Conservation (phyloP, 192 early-diverging fungal genomes). For the Phycomyces nitens region DNA sequence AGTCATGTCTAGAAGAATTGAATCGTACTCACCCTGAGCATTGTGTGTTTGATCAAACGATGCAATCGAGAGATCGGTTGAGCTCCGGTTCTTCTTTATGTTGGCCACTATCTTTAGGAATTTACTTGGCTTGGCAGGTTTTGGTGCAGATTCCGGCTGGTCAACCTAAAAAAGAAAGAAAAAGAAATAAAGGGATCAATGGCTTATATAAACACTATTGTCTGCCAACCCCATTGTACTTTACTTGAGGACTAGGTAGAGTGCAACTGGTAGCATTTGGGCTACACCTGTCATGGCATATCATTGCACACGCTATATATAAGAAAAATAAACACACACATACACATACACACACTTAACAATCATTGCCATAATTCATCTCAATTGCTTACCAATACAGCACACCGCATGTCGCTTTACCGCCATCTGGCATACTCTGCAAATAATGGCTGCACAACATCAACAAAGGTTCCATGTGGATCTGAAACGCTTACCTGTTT, state of each 20-base stretch:
- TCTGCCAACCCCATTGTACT: too few species aligned
- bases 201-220: not conserved
- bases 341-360: too few species aligned
- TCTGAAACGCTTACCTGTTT: conserved; percentile 7
- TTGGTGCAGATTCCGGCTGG: not conserved
- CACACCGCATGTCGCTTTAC: conserved; percentile 10
- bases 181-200: not conserved
- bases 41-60: not conserved
- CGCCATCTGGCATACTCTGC: conserved; percentile 7
- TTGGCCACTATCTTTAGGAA: not conserved
- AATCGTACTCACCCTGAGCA: too few species aligned
- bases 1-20: too few species aligned
- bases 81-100: not conserved
- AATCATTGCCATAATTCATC: not conserved
- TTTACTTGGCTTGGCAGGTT: not conserved
- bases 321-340: too few species aligned
- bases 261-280: not conserved
- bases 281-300: conserved; percentile 16
- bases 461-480: not conserved
- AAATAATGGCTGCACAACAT: conserved; percentile 3
- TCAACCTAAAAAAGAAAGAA: not conserved
- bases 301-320: conserved; percentile 6
- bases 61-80: not conserved
- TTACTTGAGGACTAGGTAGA: not conserved
- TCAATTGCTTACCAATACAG: conserved; percentile 6